Evolutionary conservation across 129 eudicot genomes (phyloP).

Genomic region (Lactuca saligna): DNA sequence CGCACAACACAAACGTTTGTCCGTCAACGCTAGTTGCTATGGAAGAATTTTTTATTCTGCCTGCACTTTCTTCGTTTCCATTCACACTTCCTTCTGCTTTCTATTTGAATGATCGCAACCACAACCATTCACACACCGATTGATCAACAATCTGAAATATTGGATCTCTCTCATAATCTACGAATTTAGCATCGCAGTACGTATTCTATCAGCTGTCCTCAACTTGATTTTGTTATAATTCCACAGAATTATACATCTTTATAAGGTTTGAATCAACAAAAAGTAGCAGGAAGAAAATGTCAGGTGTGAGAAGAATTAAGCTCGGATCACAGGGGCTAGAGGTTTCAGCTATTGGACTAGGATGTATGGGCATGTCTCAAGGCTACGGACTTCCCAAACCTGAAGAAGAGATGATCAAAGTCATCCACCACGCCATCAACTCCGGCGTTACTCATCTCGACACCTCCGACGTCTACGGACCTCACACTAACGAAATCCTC

Average conservation of each 20-base stretch:
- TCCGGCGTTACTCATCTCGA: conserved; percentile 46
- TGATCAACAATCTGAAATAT: not conserved
- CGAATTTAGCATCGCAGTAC: not conserved
- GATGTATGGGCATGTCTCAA: conserved; percentile 45
- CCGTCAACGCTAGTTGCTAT: too few species aligned
- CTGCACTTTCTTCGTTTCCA: too few species aligned
- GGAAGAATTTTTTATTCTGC: too few species aligned
- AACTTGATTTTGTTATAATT: too few species aligned
- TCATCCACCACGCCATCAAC: conserved; percentile 42
- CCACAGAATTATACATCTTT: not conserved
- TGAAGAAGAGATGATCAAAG: conserved; percentile 24
- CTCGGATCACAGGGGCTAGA: conserved; percentile 52
- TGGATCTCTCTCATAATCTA: not conserved
- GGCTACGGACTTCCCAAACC: conserved; percentile 3
- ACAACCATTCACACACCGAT: not conserved
- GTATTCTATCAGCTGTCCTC: not conserved
- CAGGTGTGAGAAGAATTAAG: conserved; percentile 29
- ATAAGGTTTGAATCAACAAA: not conserved
- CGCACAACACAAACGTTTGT: too few species aligned
- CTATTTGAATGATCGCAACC: not conserved
- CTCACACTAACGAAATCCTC: conserved; percentile 44
- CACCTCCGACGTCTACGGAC: conserved; percentile 50
- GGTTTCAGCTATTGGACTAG: conserved; percentile 50
- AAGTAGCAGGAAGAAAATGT: not conserved
- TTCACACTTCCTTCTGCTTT: not conserved